These are phyloP conservation scores for Grammothele lineata DNA, from an alignment of 768 basidiomycete genomes.

Conservation along the genomic window DNA sequence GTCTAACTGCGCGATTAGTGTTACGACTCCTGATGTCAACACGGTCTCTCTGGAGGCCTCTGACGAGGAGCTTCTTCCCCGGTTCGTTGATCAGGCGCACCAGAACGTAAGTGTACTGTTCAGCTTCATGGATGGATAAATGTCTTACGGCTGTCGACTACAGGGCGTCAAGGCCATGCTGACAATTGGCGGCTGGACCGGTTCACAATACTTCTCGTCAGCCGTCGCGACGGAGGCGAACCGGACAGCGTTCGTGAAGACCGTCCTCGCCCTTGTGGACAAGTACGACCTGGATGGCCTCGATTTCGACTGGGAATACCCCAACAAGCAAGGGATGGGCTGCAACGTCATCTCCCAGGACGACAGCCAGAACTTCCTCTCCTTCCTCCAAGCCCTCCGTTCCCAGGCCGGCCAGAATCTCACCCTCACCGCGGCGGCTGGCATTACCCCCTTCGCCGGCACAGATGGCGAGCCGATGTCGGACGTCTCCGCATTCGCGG, in stretches of 20 bases:
- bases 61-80: constrained; percentile 44
- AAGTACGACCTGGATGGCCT: constrained; percentile 56
- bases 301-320: constrained; percentile 77
- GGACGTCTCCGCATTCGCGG: constrained; percentile 70
- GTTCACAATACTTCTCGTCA: constrained; percentile 58
- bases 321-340: constrained; percentile 57
- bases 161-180: constrained; percentile 55
- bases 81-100: constrained; percentile 49
- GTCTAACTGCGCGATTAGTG: constrained; percentile 17
- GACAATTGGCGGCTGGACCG: constrained; percentile 71
- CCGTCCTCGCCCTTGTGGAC: constrained; percentile 43
- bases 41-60: constrained; percentile 35
- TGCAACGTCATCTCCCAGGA: constrained; percentile 55
- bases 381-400: constrained; percentile 70
- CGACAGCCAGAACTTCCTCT: constrained; percentile 76
- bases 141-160: background rate
- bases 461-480: constrained; percentile 50
- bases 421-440: constrained; percentile 52
- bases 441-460: constrained; percentile 45
- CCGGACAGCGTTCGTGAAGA: constrained; percentile 61
- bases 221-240: constrained; percentile 52
- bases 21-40: constrained; percentile 30
- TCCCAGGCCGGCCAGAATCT: constrained; percentile 44
- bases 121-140: background rate
- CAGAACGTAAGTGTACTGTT: constrained; percentile 26